phyloP scores from a whole-genome alignment of 2,329 filamentous ascomycete species.

The Onygenales sp. region DNA sequence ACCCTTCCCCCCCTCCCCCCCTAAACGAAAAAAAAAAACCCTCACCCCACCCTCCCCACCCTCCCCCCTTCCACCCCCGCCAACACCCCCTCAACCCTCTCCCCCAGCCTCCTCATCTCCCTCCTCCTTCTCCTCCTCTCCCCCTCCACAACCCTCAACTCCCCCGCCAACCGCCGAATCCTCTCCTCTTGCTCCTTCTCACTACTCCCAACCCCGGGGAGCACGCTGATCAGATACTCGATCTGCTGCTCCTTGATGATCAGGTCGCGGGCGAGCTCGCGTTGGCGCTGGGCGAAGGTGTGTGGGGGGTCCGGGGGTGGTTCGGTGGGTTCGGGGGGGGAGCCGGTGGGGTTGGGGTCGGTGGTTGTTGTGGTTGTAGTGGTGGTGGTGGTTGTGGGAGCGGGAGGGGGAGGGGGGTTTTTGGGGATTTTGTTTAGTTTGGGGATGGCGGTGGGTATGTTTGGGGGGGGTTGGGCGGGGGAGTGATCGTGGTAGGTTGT shows the following conservation, averaged over 20 bases:
- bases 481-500: slow-evolving; percentile 37
- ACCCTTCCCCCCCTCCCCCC: neutral
- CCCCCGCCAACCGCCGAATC: slow-evolving; percentile 33
- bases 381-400: slow-evolving; percentile 21
- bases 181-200: slow-evolving; percentile 36
- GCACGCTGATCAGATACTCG: slow-evolving; percentile 36
- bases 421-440: slow-evolving; percentile 33
- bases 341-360: neutral
- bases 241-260: slow-evolving; percentile 43
- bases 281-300: slow-evolving; percentile 35
- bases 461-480: slow-evolving; percentile 23
- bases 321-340: slow-evolving; percentile 6
- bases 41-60: neutral
- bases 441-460: slow-evolving; percentile 24
- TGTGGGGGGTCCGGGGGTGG: slow-evolving; percentile 32
- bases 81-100: slow-evolving; percentile 33
- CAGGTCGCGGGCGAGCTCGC: slow-evolving; percentile 39
- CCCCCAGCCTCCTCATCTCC: slow-evolving; percentile 33
- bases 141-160: slow-evolving; percentile 35
- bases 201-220: slow-evolving; percentile 37
- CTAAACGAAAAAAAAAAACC: neutral
- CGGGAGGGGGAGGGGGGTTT: slow-evolving; percentile 22
- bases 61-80: slow-evolving; percentile 28
- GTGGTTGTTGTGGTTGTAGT: slow-evolving; percentile 11
- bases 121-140: slow-evolving; percentile 31